Percentiles rank a stretch among this genome's conserved stretches.
Evolutionary conservation across 345 rosid species (phyloP).

Genomic region (Carallia brachiata): DNA sequence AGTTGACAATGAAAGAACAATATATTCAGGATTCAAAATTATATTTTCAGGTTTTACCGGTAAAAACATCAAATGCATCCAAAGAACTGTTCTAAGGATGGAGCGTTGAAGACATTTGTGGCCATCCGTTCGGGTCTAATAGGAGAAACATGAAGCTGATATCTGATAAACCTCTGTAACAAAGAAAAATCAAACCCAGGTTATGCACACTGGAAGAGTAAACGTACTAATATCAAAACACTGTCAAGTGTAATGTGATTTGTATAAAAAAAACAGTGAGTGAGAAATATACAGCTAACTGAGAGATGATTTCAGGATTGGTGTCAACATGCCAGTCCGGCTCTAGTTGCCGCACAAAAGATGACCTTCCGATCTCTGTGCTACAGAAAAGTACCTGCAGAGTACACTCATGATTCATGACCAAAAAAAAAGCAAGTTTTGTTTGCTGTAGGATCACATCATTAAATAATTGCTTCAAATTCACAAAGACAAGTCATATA

Average conservation of each 20-base stretch:
- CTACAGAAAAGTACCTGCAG: conserved; percentile 98
- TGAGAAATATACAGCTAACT: conserved; percentile 61
- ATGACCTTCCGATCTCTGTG: conserved; percentile 81
- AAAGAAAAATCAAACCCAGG: neutral
- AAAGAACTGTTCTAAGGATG: conserved; percentile 86
- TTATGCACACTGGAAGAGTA: no score
- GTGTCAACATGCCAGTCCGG: conserved; percentile 99
- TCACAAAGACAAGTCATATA: no score
- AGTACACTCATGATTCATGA: conserved; percentile 9
- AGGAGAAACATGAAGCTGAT: conserved; percentile 74
- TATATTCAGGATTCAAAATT: neutral
- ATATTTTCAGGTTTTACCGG: conserved; percentile 15
- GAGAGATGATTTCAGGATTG: conserved; percentile 67
- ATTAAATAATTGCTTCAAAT: no score
- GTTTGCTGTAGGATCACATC: no score
- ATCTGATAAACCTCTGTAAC: conserved; percentile 86
- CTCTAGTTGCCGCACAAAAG: conserved; percentile 93
- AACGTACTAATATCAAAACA: no score
- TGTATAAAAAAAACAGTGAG: no score
- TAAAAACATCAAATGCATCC: conserved; percentile 46
- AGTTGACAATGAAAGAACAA: conserved; percentile 8
- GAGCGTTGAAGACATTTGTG: conserved; percentile 68
- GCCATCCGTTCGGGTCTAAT: conserved; percentile 55
- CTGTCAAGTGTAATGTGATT: no score
- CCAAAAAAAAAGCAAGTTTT: neutral